These are phyloP conservation scores for Lentithecium fluviatile DNA, from an alignment of 495 filamentous ascomycete genomes.

Conservation along the genomic window DNA sequence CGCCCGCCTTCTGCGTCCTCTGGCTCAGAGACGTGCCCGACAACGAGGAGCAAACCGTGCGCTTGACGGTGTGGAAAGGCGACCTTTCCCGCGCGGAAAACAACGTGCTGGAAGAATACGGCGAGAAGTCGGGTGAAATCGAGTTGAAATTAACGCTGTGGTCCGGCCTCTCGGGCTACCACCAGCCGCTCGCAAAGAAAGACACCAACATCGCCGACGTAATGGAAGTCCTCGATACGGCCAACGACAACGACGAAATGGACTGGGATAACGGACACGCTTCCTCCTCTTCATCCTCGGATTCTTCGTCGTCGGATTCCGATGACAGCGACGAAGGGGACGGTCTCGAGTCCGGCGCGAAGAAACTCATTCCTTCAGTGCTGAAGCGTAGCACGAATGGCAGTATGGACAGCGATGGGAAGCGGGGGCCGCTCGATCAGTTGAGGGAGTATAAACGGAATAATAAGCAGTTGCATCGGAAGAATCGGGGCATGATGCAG, in stretches of 20 bases:
- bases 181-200: slow-evolving; percentile 52
- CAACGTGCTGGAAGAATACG: slow-evolving; percentile 37
- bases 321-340: too few relatives aligned
- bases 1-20: slow-evolving; percentile 59
- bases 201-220: slow-evolving; percentile 54
- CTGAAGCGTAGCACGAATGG: slow-evolving; percentile 3
- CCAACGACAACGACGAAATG: slow-evolving; percentile 54
- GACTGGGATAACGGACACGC: slow-evolving; percentile 39
- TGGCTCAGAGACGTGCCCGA: slow-evolving; percentile 68
- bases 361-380: slow-evolving; percentile 13
- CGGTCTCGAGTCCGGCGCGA: too few relatives aligned
- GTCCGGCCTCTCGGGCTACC: slow-evolving; percentile 58
- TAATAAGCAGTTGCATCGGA: slow-evolving; percentile 45
- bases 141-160: slow-evolving; percentile 56
- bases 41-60: slow-evolving; percentile 56
- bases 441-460: slow-evolving; percentile 47
- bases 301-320: slow-evolving; percentile 16
- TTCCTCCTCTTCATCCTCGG: slow-evolving; percentile 11
- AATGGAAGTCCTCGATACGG: slow-evolving; percentile 62
- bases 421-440: slow-evolving; percentile 46
- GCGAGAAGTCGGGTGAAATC: slow-evolving; percentile 56
- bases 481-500: slow-evolving; percentile 50
- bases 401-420: slow-evolving; percentile 35
- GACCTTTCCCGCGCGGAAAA: slow-evolving; percentile 39
- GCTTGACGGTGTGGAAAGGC: slow-evolving; percentile 54